Conservation (phyloP, 306 rosid species). For the Begonia masoniana region DNA sequence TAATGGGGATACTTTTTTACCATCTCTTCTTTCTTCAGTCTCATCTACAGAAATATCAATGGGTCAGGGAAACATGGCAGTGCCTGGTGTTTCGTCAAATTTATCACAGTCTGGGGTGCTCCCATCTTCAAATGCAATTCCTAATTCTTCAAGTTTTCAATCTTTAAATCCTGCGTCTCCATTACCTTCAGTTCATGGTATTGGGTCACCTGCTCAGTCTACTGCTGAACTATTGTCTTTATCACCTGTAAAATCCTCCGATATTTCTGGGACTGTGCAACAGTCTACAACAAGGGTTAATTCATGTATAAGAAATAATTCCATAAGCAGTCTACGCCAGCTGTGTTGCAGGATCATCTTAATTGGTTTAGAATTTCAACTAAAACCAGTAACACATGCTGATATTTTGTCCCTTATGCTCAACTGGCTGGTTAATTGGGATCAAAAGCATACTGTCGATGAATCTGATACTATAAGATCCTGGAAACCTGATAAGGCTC, state of each 20-base stretch:
- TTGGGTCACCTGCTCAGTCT: conserved; percentile 81
- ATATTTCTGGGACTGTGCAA: conserved; percentile 41
- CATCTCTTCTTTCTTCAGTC: conserved; percentile 73
- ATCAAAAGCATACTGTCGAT: conserved; percentile 57
- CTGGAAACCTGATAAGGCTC: conserved; percentile 75
- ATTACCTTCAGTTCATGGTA: conserved; percentile 60
- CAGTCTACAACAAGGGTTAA: conserved; percentile 39
- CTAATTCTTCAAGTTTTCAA: conserved; percentile 58
- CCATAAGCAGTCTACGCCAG: conserved; percentile 90
- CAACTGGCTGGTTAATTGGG: conserved; percentile 96
- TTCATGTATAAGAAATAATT: conserved; percentile 56
- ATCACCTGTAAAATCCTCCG: conserved; percentile 81
- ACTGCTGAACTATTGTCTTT: conserved; percentile 48
- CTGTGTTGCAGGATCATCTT: conserved; percentile 91
- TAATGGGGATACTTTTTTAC: conserved; percentile 87
- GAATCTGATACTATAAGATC: conserved; percentile 47
- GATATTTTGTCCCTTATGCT: conserved; percentile 82
- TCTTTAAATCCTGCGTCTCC: conserved; percentile 92
- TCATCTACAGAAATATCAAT: conserved; percentile 53
- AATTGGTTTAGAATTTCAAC: conserved; percentile 60
- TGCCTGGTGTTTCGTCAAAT: conserved; percentile 44
- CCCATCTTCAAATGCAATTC: conserved; percentile 41
- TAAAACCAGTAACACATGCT: conserved; percentile 74
- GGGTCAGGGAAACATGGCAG: conserved; percentile 59
- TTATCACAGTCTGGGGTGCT: conserved; percentile 63